Conservation (phyloP, 257 asterid genomes). For the Pogostemon cablin region DNA sequence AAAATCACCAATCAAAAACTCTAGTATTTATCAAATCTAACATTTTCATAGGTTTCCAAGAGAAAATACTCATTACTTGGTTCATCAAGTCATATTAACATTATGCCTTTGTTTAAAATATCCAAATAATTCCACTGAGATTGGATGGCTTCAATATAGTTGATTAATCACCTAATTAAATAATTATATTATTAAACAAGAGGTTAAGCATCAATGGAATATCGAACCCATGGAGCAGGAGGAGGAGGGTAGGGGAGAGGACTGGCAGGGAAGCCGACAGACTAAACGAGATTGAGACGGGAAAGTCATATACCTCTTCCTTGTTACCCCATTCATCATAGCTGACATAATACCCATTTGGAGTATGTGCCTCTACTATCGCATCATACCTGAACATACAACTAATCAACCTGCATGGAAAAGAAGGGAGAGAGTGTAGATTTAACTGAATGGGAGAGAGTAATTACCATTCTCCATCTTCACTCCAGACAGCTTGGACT, state of each 20-base stretch:
- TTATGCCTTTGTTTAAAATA: background rate
- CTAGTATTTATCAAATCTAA: slow-evolving; percentile 9
- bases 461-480: slow-evolving; percentile 94
- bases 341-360: slow-evolving; percentile 75
- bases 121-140: background rate
- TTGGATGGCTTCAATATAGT: background rate
- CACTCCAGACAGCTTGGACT: slow-evolving; percentile 98
- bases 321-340: slow-evolving; percentile 92
- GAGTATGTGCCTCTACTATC: slow-evolving; percentile 75
- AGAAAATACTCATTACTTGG: slow-evolving; percentile 1
- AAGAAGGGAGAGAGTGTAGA: slow-evolving; percentile 28
- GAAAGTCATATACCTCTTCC: slow-evolving; percentile 81
- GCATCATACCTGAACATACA: slow-evolving; percentile 88
- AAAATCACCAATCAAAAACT: slow-evolving; percentile 38
- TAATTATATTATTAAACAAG: slow-evolving; percentile 17
- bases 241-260: background rate
- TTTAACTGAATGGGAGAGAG: background rate
- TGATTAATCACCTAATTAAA: slow-evolving; percentile 12
- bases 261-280: background rate
- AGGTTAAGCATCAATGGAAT: slow-evolving; percentile 4
- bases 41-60: background rate
- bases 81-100: slow-evolving; percentile 6
- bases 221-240: slow-evolving; percentile 14
- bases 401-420: slow-evolving; percentile 54
- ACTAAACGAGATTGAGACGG: background rate